A percentile compares a stretch with the other conserved stretches of the same genome.
These are phyloP conservation scores for Corchorus capsularis DNA, from an alignment of 345 rosid genomes.

Conservation along the genomic window DNA sequence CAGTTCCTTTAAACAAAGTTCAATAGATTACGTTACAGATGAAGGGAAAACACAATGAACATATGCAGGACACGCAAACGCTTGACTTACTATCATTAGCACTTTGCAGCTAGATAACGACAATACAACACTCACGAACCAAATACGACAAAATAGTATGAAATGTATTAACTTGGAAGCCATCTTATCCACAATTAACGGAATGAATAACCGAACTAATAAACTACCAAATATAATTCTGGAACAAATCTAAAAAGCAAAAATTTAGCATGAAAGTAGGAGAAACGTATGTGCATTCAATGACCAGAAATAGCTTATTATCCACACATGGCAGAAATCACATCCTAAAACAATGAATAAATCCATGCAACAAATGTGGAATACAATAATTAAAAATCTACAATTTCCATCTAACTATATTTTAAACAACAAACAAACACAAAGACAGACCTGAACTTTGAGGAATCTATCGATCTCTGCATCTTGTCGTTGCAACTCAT, in stretches of 20 bases:
- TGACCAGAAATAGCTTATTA: not conserved
- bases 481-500: conserved; percentile 65
- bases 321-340: not conserved
- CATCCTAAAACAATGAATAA: not conserved
- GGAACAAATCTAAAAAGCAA: not conserved
- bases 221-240: not conserved
- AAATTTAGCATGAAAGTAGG: not conserved
- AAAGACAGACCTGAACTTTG: conserved; percentile 60
- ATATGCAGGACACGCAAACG: conserved; percentile 75
- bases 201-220: not conserved
- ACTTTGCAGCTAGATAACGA: not conserved
- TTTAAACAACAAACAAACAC: conserved; percentile 9
- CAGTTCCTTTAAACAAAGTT: not conserved
- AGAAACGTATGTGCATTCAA: not conserved
- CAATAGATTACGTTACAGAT: conserved; percentile 16
- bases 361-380: not conserved
- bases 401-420: not conserved
- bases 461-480: conserved; percentile 73
- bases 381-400: conserved; percentile 2
- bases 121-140: not conserved
- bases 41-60: conserved; percentile 29
- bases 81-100: conserved; percentile 28
- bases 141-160: not conserved
- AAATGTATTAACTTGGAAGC: not conserved
- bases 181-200: not conserved